phyloP scores from a whole-genome alignment of 768 basidiomycete genomes.

The Podaxis sp. region DNA sequence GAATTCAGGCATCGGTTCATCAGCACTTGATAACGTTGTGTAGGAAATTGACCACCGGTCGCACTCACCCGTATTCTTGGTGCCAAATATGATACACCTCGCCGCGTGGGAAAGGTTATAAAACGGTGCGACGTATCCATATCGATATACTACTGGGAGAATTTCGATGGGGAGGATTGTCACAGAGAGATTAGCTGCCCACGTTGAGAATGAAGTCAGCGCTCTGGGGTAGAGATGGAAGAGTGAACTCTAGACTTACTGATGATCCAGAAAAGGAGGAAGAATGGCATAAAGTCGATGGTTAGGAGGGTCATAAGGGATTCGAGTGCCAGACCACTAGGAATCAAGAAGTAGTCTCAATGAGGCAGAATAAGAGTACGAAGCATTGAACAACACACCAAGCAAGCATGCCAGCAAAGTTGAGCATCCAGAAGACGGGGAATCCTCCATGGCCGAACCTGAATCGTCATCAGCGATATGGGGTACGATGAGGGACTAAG shows the following conservation, averaged over 20 bases:
- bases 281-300: conserved; percentile 49
- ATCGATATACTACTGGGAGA: conserved; percentile 51
- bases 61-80: conserved; percentile 46
- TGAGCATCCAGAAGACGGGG: too few relatives aligned
- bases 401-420: too few relatives aligned
- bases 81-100: conserved; percentile 56
- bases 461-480: too few relatives aligned
- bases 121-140: conserved; percentile 64
- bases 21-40: too few relatives aligned
- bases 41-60: too few relatives aligned
- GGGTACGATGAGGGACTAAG: too few relatives aligned
- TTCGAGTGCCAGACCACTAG: conserved; percentile 63
- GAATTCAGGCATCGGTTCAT: too few relatives aligned
- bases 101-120: conserved; percentile 58
- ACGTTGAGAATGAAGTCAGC: not conserved
- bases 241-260: conserved; percentile 28
- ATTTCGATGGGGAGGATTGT: conserved; percentile 50
- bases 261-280: conserved; percentile 67
- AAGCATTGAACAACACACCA: too few relatives aligned
- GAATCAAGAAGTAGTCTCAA: not conserved
- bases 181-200: conserved; percentile 56
- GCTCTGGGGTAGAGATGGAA: too few relatives aligned
- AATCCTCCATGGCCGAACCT: too few relatives aligned
- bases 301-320: conserved; percentile 57
- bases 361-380: too few relatives aligned